Evolutionary conservation across 2,329 filamentous ascomycete species (phyloP), one percentile per base, ranked within the genome.

Genomic region (Alternaria ventricosa): DNA sequence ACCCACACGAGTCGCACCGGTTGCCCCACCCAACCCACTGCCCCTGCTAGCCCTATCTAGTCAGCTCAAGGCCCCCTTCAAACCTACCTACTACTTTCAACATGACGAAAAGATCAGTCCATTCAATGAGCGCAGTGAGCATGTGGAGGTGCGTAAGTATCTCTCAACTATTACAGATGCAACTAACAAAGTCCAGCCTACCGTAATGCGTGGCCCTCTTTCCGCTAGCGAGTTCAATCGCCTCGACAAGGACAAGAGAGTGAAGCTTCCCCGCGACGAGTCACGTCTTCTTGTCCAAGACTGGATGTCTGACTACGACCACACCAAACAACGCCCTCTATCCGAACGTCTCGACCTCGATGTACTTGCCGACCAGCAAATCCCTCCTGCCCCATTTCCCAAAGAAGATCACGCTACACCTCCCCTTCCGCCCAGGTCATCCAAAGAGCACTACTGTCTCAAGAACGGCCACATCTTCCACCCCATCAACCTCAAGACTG

Each of bases 401-500:
- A 74, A 72, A 30, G 62, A 63, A 28, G 63, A 55, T 11, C 50
- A 46, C 23, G 27, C 55, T 7, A 28, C 55, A 8, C 44, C 53
- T 1, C 60, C 69, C 2, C 25, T 15, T 22, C 47, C 66, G 8
- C 46, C 57, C 47, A 27, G 30, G 20, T 45, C 49, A 22, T 46
- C 51, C 28, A 72, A 63, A 28, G 64, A 73, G 46, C 65, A 73
- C 57, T 60, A 65, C 18, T 76, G 74, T 44, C 46, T 74, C 27
- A 57, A 49, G 23, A 66, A 64, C 33, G 70, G 71, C 15, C 74
- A 76, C 33, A 61, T 70, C 13, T 73, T 75, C 41, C 66, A 63
- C 45, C 63, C 65, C 0, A 51, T 72, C 27, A 55, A 71, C 20
- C 51, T 74, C 25, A 62, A 65, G n/a, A 45, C 41, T 0, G 64